A percentile compares a stretch with the other conserved stretches of the same genome.
Evolutionary conservation across 352 stramenopile genomes (phyloP).

Genomic region (Phytopythium sindhum): DNA sequence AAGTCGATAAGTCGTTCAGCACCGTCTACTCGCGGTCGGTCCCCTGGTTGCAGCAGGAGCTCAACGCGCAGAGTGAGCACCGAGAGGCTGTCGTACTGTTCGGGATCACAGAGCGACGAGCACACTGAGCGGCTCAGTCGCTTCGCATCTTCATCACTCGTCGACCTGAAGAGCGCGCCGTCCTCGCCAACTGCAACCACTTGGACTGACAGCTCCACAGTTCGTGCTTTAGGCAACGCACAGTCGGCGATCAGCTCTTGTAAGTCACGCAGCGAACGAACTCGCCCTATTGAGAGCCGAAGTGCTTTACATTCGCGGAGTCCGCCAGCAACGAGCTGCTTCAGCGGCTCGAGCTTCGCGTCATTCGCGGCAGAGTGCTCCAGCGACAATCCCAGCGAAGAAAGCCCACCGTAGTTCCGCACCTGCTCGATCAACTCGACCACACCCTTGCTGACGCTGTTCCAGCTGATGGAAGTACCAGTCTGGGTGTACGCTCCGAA

Average conservation of each 20-base stretch:
- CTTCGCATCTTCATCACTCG: neutral
- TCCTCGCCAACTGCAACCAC: neutral
- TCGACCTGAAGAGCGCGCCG: neutral
- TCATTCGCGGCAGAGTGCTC: conserved; percentile 5
- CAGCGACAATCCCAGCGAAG: conserved; percentile 11
- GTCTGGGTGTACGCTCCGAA: neutral
- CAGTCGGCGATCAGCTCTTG: conserved; percentile 15
- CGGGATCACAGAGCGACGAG: neutral
- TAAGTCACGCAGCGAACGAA: conserved; percentile 17
- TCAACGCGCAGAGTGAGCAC: neutral
- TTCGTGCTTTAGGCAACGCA: conserved; percentile 14
- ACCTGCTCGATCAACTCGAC: conserved; percentile 18
- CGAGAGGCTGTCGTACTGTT: neutral
- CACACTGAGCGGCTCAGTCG: neutral
- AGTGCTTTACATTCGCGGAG: conserved; percentile 42
- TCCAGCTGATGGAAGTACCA: neutral
- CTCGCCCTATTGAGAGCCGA: conserved; percentile 24
- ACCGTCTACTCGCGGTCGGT: neutral
- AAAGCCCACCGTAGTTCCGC: conserved; percentile 22
- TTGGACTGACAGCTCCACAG: conserved; percentile 18
- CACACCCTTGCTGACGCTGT: neutral
- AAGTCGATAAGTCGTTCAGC: neutral
- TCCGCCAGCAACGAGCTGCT: conserved; percentile 37
- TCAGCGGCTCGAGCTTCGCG: conserved; percentile 16
- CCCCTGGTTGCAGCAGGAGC: neutral